These are phyloP conservation scores for Kwoniella shandongensis DNA, from an alignment of 768 basidiomycete species.

Conservation along the genomic window DNA sequence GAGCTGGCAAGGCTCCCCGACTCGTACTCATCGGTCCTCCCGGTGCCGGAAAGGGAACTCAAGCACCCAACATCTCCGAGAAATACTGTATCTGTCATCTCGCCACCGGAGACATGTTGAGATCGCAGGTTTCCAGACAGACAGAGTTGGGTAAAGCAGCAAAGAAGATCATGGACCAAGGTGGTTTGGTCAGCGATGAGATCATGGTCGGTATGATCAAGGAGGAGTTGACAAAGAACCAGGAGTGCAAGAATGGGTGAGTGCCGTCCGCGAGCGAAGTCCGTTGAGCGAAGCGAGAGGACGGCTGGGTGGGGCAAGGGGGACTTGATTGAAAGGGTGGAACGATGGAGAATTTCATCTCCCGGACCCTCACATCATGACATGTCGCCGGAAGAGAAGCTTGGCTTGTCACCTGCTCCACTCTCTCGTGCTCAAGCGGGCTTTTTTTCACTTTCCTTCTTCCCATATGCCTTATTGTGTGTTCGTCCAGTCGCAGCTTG, in stretches of 20 bases:
- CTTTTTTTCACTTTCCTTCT: too few relatives aligned
- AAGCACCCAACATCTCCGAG: conserved; percentile 88
- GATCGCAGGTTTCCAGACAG: conserved; percentile 84
- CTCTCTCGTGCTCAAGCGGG: too few relatives aligned
- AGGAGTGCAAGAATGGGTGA: conserved; percentile 91
- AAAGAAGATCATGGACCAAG: conserved; percentile 96
- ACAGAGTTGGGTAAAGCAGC: conserved; percentile 85
- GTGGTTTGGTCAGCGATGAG: conserved; percentile 92
- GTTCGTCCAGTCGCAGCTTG: too few relatives aligned
- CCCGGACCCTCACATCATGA: too few relatives aligned
- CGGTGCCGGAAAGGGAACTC: conserved; percentile 98
- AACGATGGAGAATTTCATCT: too few relatives aligned
- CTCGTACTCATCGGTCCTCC: conserved; percentile 95
- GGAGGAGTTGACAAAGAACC: conserved; percentile 89
- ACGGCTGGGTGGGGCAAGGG: too few relatives aligned
- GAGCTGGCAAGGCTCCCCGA: conserved; percentile 65
- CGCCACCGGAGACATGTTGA: conserved; percentile 98
- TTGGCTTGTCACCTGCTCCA: too few relatives aligned
- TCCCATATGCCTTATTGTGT: too few relatives aligned
- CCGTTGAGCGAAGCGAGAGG: not conserved
- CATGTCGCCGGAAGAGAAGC: too few relatives aligned
- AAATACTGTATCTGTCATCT: conserved; percentile 96
- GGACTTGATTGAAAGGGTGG: too few relatives aligned
- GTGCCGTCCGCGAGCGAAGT: conserved; percentile 47
- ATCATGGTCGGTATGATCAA: conserved; percentile 98